phyloP scores from a whole-genome alignment of 202 grass and related monocot genomes.

The Carex sylvatica region DNA sequence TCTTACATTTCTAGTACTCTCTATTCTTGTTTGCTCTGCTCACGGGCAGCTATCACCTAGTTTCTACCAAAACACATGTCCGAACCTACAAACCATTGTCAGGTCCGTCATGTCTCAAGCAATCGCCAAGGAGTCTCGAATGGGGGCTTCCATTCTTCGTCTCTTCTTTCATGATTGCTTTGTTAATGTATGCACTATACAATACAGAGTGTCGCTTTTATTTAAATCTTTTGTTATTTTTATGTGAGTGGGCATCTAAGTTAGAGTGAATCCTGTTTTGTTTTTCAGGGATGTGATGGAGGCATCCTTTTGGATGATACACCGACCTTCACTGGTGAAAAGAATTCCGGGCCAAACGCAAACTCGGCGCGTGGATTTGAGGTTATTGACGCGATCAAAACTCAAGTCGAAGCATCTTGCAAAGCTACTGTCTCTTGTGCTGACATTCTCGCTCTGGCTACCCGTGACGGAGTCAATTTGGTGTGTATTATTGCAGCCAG shows the following conservation, averaged over 20 bases:
- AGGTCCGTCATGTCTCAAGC: conserved; percentile 37
- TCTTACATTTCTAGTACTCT: conserved; percentile 14
- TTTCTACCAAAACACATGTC: conserved; percentile 49
- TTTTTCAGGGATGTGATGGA: conserved; percentile 66
- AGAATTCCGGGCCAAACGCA: conserved; percentile 56
- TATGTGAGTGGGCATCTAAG: background rate
- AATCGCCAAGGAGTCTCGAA: conserved; percentile 33
- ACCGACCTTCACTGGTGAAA: conserved; percentile 48
- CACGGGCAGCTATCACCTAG: conserved; percentile 36
- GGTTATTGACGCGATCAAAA: conserved; percentile 66
- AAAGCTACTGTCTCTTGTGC: conserved; percentile 73
- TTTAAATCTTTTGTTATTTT: background rate
- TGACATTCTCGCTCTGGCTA: conserved; percentile 70
- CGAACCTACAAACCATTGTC: conserved; percentile 43
- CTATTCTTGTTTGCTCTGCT: conserved; percentile 6
- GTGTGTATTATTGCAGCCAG: conserved; percentile 15
- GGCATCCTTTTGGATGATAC: conserved; percentile 76
- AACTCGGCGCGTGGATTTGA: conserved; percentile 56
- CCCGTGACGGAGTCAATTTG: conserved; percentile 65
- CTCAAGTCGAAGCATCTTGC: conserved; percentile 57
- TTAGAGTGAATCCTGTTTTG: background rate
- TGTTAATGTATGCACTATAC: conserved; percentile 41
- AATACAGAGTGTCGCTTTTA: too few relatives aligned
- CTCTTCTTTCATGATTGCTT: conserved; percentile 67
- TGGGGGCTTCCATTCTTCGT: conserved; percentile 51